These are phyloP conservation scores for Cryomyces antarcticus DNA, from an alignment of 495 filamentous ascomycete genomes.

Conservation along the genomic window DNA sequence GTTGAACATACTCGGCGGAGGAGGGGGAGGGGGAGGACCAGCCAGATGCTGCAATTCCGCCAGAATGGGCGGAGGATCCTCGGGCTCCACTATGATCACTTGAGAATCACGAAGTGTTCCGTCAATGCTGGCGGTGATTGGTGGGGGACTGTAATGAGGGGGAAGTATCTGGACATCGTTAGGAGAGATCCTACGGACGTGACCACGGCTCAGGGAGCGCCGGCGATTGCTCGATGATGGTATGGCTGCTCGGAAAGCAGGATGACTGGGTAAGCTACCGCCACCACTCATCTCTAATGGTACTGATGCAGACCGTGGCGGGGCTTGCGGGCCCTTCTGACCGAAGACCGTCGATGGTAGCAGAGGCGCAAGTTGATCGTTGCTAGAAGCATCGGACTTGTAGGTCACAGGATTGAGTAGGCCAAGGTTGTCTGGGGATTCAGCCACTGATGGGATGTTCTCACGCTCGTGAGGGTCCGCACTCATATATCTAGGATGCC, in stretches of 20 bases:
- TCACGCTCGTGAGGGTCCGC: constrained; percentile 33
- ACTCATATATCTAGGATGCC: constrained; percentile 42
- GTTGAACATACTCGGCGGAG: constrained; percentile 35
- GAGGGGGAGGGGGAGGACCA: constrained; percentile 42
- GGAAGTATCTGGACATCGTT: constrained; percentile 11
- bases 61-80: constrained; percentile 38
- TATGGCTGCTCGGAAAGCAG: constrained; percentile 7
- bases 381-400: neutral
- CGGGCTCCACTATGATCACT: constrained; percentile 15
- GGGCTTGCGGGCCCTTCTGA: constrained; percentile 6
- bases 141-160: constrained; percentile 6
- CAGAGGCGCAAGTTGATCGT: constrained; percentile 9
- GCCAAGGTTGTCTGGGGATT: constrained; percentile 31
- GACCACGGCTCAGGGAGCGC: constrained; percentile 7
- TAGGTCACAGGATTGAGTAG: constrained; percentile 9
- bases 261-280: constrained; percentile 4
- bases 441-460: constrained; percentile 41
- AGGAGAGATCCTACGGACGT: constrained; percentile 13
- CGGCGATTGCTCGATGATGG: constrained; percentile 6
- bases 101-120: constrained; percentile 33
- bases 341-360: constrained; percentile 15
- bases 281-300: constrained; percentile 13
- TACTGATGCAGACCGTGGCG: constrained; percentile 16
- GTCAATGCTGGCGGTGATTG: constrained; percentile 34
- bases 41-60: constrained; percentile 74